A percentile compares a stretch with the other conserved stretches of the same genome.
phyloP scores from a whole-genome alignment of 129 eudicot genomes.

The Gnaphalium uliginosum region DNA sequence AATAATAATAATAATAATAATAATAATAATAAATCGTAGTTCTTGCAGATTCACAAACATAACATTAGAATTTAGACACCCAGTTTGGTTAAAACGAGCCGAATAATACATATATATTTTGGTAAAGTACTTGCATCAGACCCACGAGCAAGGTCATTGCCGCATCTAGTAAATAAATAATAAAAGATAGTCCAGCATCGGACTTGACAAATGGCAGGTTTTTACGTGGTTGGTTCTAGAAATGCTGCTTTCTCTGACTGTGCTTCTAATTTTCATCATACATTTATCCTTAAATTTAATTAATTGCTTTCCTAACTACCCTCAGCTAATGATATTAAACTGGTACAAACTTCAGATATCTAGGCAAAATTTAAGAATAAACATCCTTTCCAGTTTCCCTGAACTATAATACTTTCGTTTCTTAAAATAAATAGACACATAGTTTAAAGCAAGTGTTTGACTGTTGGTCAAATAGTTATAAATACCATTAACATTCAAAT shows the following conservation, averaged over 20 bases:
- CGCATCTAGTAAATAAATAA: too few relatives aligned
- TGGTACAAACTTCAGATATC: not conserved
- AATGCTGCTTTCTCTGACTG: conserved; percentile 19
- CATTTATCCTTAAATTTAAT: conserved; percentile 1
- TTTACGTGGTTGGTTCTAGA: conserved; percentile 7
- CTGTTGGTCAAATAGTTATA: not conserved
- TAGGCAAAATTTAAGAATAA: not conserved
- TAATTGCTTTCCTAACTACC: not conserved
- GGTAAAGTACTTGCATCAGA: conserved; percentile 19
- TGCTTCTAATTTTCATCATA: not conserved
- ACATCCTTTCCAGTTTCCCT: not conserved
- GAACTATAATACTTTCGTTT: not conserved
- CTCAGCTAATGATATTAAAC: not conserved
- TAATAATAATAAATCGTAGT: not conserved
- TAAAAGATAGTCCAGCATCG: conserved; percentile 2
- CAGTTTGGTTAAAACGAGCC: not conserved
- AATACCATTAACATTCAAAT: not conserved
- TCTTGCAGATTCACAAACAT: not conserved
- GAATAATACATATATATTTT: not conserved
- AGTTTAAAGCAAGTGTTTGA: not conserved
- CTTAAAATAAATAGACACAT: not conserved
- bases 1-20: too few relatives aligned
- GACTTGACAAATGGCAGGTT: conserved; percentile 12
- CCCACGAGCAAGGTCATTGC: conserved; percentile 6
- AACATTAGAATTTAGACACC: not conserved